phyloP scores from a whole-genome alignment of 352 stramenopile species.

The Pythium oligandrum region DNA sequence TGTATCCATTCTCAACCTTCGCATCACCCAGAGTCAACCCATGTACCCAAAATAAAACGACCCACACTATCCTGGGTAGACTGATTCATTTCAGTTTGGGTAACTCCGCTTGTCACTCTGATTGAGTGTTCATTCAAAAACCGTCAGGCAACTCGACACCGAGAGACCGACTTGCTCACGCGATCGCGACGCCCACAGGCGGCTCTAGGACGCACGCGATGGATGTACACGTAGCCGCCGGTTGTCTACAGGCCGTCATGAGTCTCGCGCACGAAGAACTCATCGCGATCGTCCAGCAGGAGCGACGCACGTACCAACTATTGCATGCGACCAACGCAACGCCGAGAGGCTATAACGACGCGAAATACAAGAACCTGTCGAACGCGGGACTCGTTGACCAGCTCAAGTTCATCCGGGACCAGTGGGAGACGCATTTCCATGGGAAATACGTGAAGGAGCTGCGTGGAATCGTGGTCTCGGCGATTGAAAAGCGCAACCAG shows the following conservation, averaged over 20 bases:
- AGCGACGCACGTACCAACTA: conserved; percentile 9
- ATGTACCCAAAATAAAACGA: too few species aligned
- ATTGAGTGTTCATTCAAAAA: too few species aligned
- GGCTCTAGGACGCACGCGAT: neutral
- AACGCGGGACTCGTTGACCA: conserved; percentile 16
- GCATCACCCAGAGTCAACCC: too few species aligned
- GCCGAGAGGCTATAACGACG: neutral
- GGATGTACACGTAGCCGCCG: conserved; percentile 11
- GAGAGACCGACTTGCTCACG: too few species aligned
- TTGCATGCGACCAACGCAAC: neutral
- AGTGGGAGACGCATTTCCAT: conserved; percentile 35
- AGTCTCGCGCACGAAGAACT: conserved; percentile 34
- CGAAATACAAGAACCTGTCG: neutral
- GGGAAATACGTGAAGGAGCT: conserved; percentile 18
- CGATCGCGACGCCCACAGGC: neutral
- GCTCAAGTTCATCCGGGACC: conserved; percentile 30
- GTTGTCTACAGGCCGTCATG: conserved; percentile 38
- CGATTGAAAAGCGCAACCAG: conserved; percentile 30
- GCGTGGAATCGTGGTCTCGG: conserved; percentile 23
- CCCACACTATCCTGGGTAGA: too few species aligned
- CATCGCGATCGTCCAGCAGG: conserved; percentile 28
- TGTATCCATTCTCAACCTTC: too few species aligned
- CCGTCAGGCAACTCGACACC: too few species aligned
- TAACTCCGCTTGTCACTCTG: too few species aligned
- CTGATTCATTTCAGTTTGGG: too few species aligned